Conservation (phyloP, 2,329 filamentous ascomycete species). For the Lasiodiplodia sp. region DNA sequence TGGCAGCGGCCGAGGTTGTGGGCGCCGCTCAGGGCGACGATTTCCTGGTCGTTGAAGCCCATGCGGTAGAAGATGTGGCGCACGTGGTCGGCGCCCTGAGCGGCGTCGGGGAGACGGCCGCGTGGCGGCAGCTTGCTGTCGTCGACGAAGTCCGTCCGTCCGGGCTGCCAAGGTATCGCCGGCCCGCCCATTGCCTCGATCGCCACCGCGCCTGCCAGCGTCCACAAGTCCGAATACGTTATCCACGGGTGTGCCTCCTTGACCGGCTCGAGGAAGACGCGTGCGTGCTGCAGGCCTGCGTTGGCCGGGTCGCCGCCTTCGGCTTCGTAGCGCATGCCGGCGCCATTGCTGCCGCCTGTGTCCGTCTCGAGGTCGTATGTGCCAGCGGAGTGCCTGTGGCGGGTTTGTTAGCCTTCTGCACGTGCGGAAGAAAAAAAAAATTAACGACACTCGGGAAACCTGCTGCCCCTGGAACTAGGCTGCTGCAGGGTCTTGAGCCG, state of each 20-base stretch:
- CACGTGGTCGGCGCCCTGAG: conserved; percentile 62
- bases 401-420: not conserved
- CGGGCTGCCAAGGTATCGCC: conserved; percentile 62
- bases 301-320: conserved; percentile 71
- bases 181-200: conserved; percentile 68
- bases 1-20: conserved; percentile 66
- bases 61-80: conserved; percentile 65
- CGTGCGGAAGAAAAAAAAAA: not conserved
- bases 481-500: conserved; percentile 19
- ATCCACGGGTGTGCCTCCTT: conserved; percentile 68
- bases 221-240: conserved; percentile 72
- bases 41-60: conserved; percentile 68
- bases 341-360: conserved; percentile 70
- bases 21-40: conserved; percentile 63
- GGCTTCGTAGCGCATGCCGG: conserved; percentile 70
- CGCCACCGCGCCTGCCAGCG: conserved; percentile 65
- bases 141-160: conserved; percentile 68
- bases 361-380: conserved; percentile 67
- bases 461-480: conserved; percentile 4
- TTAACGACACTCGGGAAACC: not conserved
- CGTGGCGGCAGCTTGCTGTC: conserved; percentile 66
- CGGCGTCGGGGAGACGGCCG: conserved; percentile 63
- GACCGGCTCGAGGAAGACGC: conserved; percentile 69
- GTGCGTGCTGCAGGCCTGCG: conserved; percentile 68
- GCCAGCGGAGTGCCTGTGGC: conserved; percentile 65